Percentiles rank a stretch among this genome's conserved stretches.
Evolutionary conservation across 2,329 filamentous ascomycete species (phyloP).

Genomic region (Colletotrichum musicola): DNA sequence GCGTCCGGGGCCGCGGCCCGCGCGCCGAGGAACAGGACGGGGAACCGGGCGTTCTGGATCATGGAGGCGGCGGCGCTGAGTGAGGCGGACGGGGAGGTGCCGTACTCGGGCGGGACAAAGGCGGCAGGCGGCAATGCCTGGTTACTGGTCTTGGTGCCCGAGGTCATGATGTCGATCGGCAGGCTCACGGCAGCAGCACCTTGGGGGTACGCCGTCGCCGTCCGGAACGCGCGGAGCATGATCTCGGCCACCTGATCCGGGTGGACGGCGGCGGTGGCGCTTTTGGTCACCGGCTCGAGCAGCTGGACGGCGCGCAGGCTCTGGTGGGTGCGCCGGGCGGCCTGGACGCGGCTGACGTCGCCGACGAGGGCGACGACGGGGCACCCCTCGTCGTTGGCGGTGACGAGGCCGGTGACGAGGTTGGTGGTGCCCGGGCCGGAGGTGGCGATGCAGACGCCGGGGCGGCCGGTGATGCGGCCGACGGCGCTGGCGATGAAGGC

Average conservation of each 20-base stretch:
- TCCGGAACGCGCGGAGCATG: constrained; percentile 59
- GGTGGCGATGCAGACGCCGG: constrained; percentile 61
- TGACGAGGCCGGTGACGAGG: constrained; percentile 59
- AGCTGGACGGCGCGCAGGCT: constrained; percentile 59
- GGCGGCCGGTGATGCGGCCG: constrained; percentile 58
- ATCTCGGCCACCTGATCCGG: constrained; percentile 62
- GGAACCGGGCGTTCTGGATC: constrained; percentile 51
- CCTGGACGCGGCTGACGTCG: constrained; percentile 57
- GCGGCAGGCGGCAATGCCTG: constrained; percentile 53
- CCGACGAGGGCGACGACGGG: constrained; percentile 63
- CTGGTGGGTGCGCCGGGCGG: constrained; percentile 61
- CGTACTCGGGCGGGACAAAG: constrained; percentile 56
- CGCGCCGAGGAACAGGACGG: constrained; percentile 60
- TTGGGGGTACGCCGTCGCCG: constrained; percentile 54
- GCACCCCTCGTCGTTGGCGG: constrained; percentile 61
- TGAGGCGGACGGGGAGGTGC: constrained; percentile 49
- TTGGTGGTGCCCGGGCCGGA: constrained; percentile 62
- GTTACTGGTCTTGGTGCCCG: constrained; percentile 49
- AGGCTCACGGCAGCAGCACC: constrained; percentile 58
- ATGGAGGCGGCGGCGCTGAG: constrained; percentile 50
- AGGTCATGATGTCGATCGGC: constrained; percentile 58
- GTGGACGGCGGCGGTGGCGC: constrained; percentile 55
- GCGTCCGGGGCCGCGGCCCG: constrained; percentile 55
- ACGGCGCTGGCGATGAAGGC: constrained; percentile 62
- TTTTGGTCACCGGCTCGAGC: constrained; percentile 58